phyloP scores from a whole-genome alignment of 2,329 filamentous ascomycete species.

The Penicillium sp. region DNA sequence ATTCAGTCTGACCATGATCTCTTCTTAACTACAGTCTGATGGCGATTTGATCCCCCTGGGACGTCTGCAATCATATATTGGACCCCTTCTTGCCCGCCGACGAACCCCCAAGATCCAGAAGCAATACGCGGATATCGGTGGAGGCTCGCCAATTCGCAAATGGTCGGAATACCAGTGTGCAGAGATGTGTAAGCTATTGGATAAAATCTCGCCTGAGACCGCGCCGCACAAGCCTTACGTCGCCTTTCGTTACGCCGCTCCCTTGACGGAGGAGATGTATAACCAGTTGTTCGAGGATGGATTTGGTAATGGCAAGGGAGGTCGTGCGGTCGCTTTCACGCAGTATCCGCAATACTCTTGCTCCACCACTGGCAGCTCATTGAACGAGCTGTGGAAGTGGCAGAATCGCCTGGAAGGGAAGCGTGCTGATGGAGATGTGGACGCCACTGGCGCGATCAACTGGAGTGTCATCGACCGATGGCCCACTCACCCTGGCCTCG shows the following conservation, averaged over 20 bases:
- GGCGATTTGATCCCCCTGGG: slow-evolving; percentile 94
- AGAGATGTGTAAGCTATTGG: slow-evolving; percentile 97
- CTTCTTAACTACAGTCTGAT: slow-evolving; percentile 64
- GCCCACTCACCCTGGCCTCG: slow-evolving; percentile 86
- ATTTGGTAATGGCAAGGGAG: slow-evolving; percentile 85
- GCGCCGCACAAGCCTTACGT: slow-evolving; percentile 97
- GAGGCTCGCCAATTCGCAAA: slow-evolving; percentile 95
- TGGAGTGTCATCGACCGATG: slow-evolving; percentile 99
- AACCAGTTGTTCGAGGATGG: slow-evolving; percentile 78
- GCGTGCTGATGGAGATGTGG: slow-evolving; percentile 51
- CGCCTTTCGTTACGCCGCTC: slow-evolving; percentile 91
- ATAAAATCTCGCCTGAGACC: slow-evolving; percentile 85
- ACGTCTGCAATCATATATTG: slow-evolving; percentile 84
- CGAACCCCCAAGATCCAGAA: slow-evolving; percentile 95
- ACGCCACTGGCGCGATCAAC: slow-evolving; percentile 69
- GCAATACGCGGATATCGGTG: slow-evolving; percentile 92
- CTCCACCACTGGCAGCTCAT: slow-evolving; percentile 90
- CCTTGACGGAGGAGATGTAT: slow-evolving; percentile 94
- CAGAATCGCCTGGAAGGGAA: slow-evolving; percentile 80
- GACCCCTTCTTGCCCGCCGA: slow-evolving; percentile 78
- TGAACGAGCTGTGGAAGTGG: slow-evolving; percentile 99
- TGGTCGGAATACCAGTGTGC: slow-evolving; percentile 94
- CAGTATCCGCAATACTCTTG: slow-evolving; percentile 99
- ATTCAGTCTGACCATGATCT: slow-evolving; percentile 4
- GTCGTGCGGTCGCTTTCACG: slow-evolving; percentile 91